These are phyloP conservation scores for Mentha longifolia DNA, from an alignment of 257 asterid genomes.

Conservation along the genomic window DNA sequence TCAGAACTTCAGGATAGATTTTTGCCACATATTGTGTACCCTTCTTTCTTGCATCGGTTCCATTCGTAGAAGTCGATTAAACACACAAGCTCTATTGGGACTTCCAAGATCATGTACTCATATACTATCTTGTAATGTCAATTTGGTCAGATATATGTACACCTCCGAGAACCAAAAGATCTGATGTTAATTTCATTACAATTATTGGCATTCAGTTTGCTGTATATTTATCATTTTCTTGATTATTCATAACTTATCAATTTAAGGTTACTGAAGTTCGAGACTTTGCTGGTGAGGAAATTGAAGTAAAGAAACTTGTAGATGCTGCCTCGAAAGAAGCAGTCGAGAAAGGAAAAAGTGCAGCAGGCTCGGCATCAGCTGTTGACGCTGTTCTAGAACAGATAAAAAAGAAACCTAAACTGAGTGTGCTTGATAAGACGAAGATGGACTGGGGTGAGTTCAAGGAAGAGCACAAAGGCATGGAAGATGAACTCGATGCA, in stretches of 20 bases:
- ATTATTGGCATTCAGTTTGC: not conserved
- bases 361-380: slow-evolving; percentile 67
- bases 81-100: not conserved
- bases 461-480: slow-evolving; percentile 83
- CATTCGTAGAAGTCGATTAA: not conserved
- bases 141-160: not conserved
- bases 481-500: slow-evolving; percentile 90
- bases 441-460: slow-evolving; percentile 97
- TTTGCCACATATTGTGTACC: not conserved
- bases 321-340: slow-evolving; percentile 68
- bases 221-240: not conserved
- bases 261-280: slow-evolving; percentile 77
- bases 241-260: slow-evolving; percentile 13
- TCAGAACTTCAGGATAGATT: not conserved
- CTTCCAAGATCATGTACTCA: not conserved
- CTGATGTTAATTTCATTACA: not conserved
- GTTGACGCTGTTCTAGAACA: slow-evolving; percentile 92
- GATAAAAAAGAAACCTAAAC: slow-evolving; percentile 87
- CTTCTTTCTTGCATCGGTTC: not conserved
- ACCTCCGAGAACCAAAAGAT: not conserved
- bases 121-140: not conserved
- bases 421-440: slow-evolving; percentile 93
- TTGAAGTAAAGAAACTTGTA: slow-evolving; percentile 79
- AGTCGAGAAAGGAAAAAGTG: slow-evolving; percentile 64
- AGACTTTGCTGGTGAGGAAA: slow-evolving; percentile 90